Base-by-base conservation (phyloP, 768 basidiomycete genomes). In the Tephrocybe sp. region DNA sequence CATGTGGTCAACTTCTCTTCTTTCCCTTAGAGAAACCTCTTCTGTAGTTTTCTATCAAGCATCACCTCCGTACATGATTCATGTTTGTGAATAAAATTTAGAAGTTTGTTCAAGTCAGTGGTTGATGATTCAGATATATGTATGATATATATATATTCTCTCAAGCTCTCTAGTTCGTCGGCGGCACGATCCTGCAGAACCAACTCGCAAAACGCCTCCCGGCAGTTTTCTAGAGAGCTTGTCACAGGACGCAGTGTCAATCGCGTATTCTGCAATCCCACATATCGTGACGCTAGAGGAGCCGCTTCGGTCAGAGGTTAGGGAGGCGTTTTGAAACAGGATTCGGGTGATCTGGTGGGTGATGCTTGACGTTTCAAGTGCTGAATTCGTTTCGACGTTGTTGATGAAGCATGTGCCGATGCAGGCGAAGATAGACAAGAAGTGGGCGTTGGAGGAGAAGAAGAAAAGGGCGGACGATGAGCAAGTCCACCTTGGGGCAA, bases 121-220 rank as follows among this genome's bases (percentile, higher is more conserved):
- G n/a, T n/a, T n/a, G n/a, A n/a, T n/a, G n/a, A n/a, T n/a, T n/a
- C n/a, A n/a, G n/a, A n/a, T n/a, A n/a, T n/a, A n/a, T n/a, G n/a
- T n/a, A n/a, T n/a, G n/a, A n/a, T n/a, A n/a, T n/a, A n/a, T n/a
- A n/a, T n/a, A n/a, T n/a, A n/a, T n/a, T n/a, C n/a, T n/a, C n/a
- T n/a, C n/a, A n/a, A n/a, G n/a, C n/a, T n/a, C n/a, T n/a, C n/a
- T n/a, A n/a, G n/a, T n/a, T 75, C 0, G 71, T 84, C 49, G 75
- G 76, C 1, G 69, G 68, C 13, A 71, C 75, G 0, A 69, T 83
- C 39, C 67, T 84, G 6, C 76, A 80, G 55, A 84, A 81, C 62
- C 53, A 73, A 45, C 71, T 84, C 13, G 58, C 60, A 8, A 67
- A 61, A 33, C 58, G 52, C 0, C 72, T 85, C 0, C 78, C 82